Conservation (phyloP, 805 yeast genomes). For the Wickerhamiella nectarea region DNA sequence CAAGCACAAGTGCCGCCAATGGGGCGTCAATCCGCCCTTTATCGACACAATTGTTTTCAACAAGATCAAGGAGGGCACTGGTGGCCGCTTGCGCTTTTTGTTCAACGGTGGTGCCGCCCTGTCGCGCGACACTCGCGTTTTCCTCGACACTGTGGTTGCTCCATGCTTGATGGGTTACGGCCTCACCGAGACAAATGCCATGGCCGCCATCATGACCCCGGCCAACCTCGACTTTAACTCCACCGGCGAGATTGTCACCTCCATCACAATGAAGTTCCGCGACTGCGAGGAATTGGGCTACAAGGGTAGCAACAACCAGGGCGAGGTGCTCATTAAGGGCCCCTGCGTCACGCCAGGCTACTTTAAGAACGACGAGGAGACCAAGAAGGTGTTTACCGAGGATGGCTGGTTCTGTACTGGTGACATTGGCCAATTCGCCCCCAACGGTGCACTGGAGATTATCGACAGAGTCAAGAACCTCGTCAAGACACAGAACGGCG, state of each 20-base stretch:
- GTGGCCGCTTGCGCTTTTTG: slow-evolving; percentile 63
- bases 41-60: slow-evolving; percentile 69
- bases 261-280: slow-evolving; percentile 74
- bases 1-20: slow-evolving; percentile 45
- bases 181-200: slow-evolving; percentile 90
- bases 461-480: slow-evolving; percentile 93
- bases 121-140: slow-evolving; percentile 66
- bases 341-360: slow-evolving; percentile 60
- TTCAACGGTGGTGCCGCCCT: slow-evolving; percentile 92
- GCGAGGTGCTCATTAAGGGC: slow-evolving; percentile 79
- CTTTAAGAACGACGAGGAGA: slow-evolving; percentile 72
- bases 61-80: slow-evolving; percentile 85
- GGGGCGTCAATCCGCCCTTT: slow-evolving; percentile 63
- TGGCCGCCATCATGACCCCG: slow-evolving; percentile 57
- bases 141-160: slow-evolving; percentile 59
- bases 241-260: slow-evolving; percentile 72
- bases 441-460: slow-evolving; percentile 59
- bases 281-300: slow-evolving; percentile 90
- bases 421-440: slow-evolving; percentile 89
- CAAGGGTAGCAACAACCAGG: slow-evolving; percentile 78
- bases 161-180: slow-evolving; percentile 94
- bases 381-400: slow-evolving; percentile 55
- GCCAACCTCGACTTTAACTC: slow-evolving; percentile 54
- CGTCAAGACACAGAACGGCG: slow-evolving; percentile 93
- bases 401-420: slow-evolving; percentile 96